Percentiles rank a stretch among this genome's conserved stretches.
Evolutionary conservation across 257 asterid genomes (phyloP).

Genomic region (Nicotiana knightiana): DNA sequence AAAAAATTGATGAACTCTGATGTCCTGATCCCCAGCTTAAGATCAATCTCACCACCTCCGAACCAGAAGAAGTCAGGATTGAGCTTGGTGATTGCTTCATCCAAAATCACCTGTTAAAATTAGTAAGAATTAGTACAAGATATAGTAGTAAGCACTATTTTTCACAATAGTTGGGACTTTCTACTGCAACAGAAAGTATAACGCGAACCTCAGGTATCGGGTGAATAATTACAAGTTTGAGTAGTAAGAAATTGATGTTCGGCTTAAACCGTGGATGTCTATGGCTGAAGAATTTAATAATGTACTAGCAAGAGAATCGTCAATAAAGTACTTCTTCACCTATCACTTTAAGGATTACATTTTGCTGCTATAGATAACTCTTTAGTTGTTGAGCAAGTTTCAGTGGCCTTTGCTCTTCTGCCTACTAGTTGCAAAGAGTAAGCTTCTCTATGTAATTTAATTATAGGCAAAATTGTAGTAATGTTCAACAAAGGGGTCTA

Average conservation of each 20-base stretch:
- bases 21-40: slow-evolving; percentile 64
- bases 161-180: neutral
- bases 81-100: slow-evolving; percentile 74
- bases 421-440: neutral
- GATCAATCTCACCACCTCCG: slow-evolving; percentile 89
- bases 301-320: neutral
- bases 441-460: neutral
- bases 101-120: slow-evolving; percentile 68
- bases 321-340: neutral
- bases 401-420: neutral
- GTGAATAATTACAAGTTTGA: neutral
- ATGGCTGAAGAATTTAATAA: neutral
- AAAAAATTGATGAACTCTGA: slow-evolving; percentile 46
- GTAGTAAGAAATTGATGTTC: neutral
- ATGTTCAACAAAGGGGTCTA: neutral
- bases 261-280: neutral
- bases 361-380: neutral
- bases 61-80: slow-evolving; percentile 88
- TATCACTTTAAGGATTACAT: neutral
- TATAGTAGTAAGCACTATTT: neutral
- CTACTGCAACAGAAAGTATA: neutral
- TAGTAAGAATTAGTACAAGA: neutral
- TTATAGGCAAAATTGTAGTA: neutral
- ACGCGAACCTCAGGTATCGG: neutral
- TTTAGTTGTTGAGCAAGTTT: neutral